phyloP scores from a whole-genome alignment of 2,329 filamentous ascomycete species.

The Colletotrichum orbiculare region DNA sequence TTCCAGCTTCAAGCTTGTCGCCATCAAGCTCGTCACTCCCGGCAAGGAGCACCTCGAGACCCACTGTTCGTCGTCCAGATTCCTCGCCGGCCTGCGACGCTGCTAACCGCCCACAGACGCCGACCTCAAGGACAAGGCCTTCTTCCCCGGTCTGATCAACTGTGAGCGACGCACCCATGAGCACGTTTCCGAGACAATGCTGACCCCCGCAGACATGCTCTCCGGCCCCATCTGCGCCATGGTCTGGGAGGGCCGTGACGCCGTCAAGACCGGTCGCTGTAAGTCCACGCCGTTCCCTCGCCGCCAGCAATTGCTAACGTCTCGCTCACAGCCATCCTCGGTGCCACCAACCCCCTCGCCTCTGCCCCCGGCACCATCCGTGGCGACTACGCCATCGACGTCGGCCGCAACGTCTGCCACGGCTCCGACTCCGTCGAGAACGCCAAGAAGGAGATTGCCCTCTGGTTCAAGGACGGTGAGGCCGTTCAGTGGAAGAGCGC shows the following conservation, averaged over 20 bases:
- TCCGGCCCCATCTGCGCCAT: constrained; percentile 98
- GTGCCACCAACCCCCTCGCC: constrained; percentile 97
- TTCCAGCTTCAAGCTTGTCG: constrained; percentile 92
- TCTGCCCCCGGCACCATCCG: constrained; percentile 98
- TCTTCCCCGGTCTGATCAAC: constrained; percentile 93
- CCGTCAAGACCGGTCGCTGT: constrained; percentile 97
- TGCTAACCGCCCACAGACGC: constrained; percentile 65
- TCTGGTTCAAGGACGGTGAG: constrained; percentile 96
- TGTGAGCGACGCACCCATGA: constrained; percentile 66
- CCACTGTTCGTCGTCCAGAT: constrained; percentile 73
- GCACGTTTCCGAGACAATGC: neutral
- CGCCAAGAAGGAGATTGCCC: constrained; percentile 99
- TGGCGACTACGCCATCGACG: constrained; percentile 84
- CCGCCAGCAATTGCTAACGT: constrained; percentile 38
- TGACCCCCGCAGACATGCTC: constrained; percentile 80
- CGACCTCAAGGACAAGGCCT: constrained; percentile 92
- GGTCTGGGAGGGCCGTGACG: constrained; percentile 99
- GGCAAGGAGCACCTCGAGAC: constrained; percentile 96
- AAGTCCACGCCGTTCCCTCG: constrained; percentile 50
- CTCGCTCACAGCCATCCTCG: constrained; percentile 77
- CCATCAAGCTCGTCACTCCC: constrained; percentile 94
- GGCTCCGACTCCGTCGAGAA: constrained; percentile 98
- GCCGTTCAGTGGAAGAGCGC: constrained; percentile 85
- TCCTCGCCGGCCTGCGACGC: constrained; percentile 28
- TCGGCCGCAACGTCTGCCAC: constrained; percentile 99